A percentile compares a stretch with the other conserved stretches of the same genome.
These are phyloP conservation scores for Globisporangium orthogonon DNA, from an alignment of 352 stramenopile genomes.

Conservation along the genomic window DNA sequence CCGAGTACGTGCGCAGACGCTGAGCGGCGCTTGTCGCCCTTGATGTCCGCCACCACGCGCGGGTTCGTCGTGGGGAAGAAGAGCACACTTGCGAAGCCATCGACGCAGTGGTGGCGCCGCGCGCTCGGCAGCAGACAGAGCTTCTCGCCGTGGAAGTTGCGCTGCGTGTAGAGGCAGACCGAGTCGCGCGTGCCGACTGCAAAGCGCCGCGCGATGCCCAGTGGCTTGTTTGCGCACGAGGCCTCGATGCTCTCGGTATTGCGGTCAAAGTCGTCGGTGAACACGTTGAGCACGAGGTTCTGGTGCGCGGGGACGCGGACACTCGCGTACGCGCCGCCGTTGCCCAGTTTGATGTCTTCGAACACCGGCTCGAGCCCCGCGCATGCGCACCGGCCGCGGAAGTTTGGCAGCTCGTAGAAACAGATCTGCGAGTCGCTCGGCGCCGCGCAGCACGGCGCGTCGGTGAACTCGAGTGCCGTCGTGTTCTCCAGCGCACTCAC, in stretches of 20 bases:
- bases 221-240: conserved; percentile 3
- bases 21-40: conserved; percentile 9
- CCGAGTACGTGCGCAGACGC: conserved; percentile 9
- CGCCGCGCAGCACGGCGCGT: conserved; percentile 8
- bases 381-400: conserved; percentile 13
- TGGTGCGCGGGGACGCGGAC: conserved; percentile 6
- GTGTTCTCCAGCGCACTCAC: conserved; percentile 8
- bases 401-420: conserved; percentile 11
- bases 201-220: conserved; percentile 14
- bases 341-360: conserved; percentile 15
- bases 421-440: conserved; percentile 6
- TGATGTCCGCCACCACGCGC: conserved; percentile 11
- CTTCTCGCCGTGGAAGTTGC: conserved; percentile 19
- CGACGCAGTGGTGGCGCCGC: conserved; percentile 12
- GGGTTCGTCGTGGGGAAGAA: conserved; percentile 15
- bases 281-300: conserved; percentile 17
- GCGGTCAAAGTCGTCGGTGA: conserved; percentile 13
- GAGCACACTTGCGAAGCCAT: conserved; percentile 15
- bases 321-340: conserved; percentile 13
- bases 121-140: conserved; percentile 8
- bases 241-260: conserved; percentile 14
- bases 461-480: conserved; percentile 12
- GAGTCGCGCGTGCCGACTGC: conserved; percentile 11
- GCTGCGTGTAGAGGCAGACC: conserved; percentile 14
- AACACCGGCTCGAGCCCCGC: conserved; percentile 6